Evolutionary conservation across 768 basidiomycete species (phyloP), one percentile per base, ranked within the genome.

Genomic region (Saitozyma sp.): DNA sequence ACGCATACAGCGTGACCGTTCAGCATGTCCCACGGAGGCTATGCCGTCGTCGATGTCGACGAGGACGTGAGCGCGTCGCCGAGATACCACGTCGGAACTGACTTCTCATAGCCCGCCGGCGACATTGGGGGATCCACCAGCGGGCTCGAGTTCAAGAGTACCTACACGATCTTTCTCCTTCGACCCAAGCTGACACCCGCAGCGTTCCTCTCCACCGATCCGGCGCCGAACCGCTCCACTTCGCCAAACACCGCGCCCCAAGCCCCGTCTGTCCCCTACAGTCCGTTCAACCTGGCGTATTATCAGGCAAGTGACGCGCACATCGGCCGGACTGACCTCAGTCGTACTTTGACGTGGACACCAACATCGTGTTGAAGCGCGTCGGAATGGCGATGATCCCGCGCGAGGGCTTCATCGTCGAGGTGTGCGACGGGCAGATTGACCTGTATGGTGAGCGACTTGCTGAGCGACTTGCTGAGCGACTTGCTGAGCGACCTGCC

Each of bases 371-470:
- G 6, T 56, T 71, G 14, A 75, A 77, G 58, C 64, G 76, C 37
- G 66, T 72, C 38, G 61, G 65, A 0, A 49, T 66, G 59, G 67
- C 76, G 5, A 75, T 74, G 66, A 69, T 79, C 17, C 78, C 76
- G 9, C 63, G 74, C 9, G 59, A 66, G n/a, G 66, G 64, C 6
- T 80, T 79, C 56, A 57, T 80, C 17, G 46, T 64, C 8, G 75
- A 78, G 42, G 70, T 72, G 0, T 80, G 79, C 59, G 77, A 79
- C 11, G 75, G 71, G 5, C 65, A 75, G 50, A 70, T 78, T 0
- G 79, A 80, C 57, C 61, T 80, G 6, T 80, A 80, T 58, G 79
- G 79, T 78, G 39, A 59, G 75, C 41, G 84, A 83, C 52, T 55
- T 48, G n/a, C n/a, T 78, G 39, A 59, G 75, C 41, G 84, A 83